Conservation (phyloP, 345 rosid species). For the Corchorus capsularis region DNA sequence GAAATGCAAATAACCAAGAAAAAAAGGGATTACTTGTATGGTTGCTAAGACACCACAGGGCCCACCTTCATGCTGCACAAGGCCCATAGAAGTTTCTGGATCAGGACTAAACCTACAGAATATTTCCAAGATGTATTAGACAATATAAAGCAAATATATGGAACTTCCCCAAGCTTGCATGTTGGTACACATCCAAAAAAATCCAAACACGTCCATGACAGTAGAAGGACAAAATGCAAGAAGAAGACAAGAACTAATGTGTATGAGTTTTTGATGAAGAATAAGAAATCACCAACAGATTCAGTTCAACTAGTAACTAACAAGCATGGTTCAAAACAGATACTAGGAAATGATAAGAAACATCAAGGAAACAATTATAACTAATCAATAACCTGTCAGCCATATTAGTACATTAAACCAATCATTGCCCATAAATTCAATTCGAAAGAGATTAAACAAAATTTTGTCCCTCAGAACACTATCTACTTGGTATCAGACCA, state of each 20-base stretch:
- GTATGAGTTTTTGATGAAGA: not conserved
- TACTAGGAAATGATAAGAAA: not conserved
- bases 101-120: constrained; percentile 87
- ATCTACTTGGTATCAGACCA: too few relatives aligned
- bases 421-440: too few relatives aligned
- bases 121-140: constrained; percentile 33
- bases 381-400: too few relatives aligned
- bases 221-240: constrained; percentile 1
- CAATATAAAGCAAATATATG: constrained; percentile 18
- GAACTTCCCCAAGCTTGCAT: constrained; percentile 15
- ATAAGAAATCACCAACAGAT: not conserved
- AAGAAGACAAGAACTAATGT: not conserved
- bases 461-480: too few relatives aligned
- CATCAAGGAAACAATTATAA: not conserved
- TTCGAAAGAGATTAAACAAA: too few relatives aligned
- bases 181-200: not conserved
- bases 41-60: constrained; percentile 99
- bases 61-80: constrained; percentile 99
- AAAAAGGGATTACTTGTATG: constrained; percentile 65
- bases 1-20: constrained; percentile 26
- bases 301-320: not conserved
- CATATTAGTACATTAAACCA: too few relatives aligned
- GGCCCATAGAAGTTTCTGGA: constrained; percentile 96
- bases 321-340: not conserved
- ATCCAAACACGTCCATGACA: not conserved